These are phyloP conservation scores for Leptodermis oblonga DNA, from an alignment of 257 asterid genomes.

Conservation along the genomic window DNA sequence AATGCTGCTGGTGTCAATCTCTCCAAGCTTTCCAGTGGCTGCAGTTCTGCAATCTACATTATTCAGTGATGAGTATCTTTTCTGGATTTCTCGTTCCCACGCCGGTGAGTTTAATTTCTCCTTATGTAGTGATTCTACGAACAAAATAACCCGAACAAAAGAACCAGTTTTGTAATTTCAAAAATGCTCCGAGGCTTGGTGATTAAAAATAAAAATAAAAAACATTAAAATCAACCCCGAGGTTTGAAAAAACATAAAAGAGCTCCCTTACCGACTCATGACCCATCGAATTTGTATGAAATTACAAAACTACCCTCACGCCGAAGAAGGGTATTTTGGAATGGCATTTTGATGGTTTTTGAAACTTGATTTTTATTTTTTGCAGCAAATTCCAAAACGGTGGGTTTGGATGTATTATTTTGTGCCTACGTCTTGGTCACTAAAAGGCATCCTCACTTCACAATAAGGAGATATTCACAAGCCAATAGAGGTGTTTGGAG, in stretches of 20 bases:
- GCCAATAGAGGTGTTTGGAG: conserved; percentile 44
- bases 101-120: conserved; percentile 29
- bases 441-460: conserved; percentile 49
- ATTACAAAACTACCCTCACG: too few species aligned
- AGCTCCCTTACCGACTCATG: too few species aligned
- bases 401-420: conserved; percentile 52
- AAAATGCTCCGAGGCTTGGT: too few species aligned
- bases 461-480: conserved; percentile 50
- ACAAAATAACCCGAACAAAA: not conserved
- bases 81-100: conserved; percentile 55
- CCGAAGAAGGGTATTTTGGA: too few species aligned
- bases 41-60: conserved; percentile 46
- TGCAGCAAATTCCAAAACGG: conserved; percentile 62
- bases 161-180: too few species aligned
- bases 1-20: conserved; percentile 50
- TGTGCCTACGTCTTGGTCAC: conserved; percentile 56
- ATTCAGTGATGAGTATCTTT: conserved; percentile 45
- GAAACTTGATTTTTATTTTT: too few species aligned
- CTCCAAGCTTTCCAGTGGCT: conserved; percentile 53
- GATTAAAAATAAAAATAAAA: too few species aligned
- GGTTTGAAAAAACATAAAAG: too few species aligned
- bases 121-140: not conserved
- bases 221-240: too few species aligned
- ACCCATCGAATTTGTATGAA: too few species aligned
- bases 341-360: not conserved